A percentile compares a stretch with the other conserved stretches of the same genome.
phyloP scores from a whole-genome alignment of 805 yeast species.

The Pichia kluyveri region DNA sequence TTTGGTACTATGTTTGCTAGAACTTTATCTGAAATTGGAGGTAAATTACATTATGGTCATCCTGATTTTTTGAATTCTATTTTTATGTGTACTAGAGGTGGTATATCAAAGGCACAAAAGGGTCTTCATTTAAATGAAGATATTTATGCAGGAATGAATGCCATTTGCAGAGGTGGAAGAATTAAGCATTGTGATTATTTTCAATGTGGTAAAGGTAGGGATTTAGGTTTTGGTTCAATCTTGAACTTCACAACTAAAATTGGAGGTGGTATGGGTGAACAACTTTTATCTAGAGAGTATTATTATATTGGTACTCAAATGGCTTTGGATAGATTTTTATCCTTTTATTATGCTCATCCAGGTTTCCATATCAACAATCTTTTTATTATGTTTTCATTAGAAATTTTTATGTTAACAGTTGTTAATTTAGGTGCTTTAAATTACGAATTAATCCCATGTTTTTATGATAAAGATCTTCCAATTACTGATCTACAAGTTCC shows the following conservation, averaged over 20 bases:
- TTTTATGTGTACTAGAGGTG: conserved; percentile 93
- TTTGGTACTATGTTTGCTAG: conserved; percentile 94
- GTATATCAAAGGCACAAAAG: conserved; percentile 89
- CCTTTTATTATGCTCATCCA: conserved; percentile 94
- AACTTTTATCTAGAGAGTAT: conserved; percentile 83
- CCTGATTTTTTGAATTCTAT: conserved; percentile 90
- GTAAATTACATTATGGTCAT: conserved; percentile 91
- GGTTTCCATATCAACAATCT: conserved; percentile 92
- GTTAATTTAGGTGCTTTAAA: conserved; percentile 72
- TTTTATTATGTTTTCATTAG: conserved; percentile 81
- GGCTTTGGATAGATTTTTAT: conserved; percentile 81
- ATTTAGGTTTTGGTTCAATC: conserved; percentile 86
- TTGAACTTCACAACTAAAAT: conserved; percentile 90
- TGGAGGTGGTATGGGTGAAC: conserved; percentile 99
- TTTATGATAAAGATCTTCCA: conserved; percentile 56
- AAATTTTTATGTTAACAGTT: conserved; percentile 71
- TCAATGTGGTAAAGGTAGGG: conserved; percentile 97
- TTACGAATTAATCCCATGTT: conserved; percentile 63
- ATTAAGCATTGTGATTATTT: conserved; percentile 93
- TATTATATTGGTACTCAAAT: conserved; percentile 83
- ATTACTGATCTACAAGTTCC: conserved; percentile 69
- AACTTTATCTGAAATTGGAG: conserved; percentile 89
- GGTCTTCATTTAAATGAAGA: conserved; percentile 92
- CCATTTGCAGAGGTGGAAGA: conserved; percentile 81
- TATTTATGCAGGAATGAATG: conserved; percentile 93